Conservation (phyloP, 352 stramenopile species). For the Pythium utonaiense region DNA sequence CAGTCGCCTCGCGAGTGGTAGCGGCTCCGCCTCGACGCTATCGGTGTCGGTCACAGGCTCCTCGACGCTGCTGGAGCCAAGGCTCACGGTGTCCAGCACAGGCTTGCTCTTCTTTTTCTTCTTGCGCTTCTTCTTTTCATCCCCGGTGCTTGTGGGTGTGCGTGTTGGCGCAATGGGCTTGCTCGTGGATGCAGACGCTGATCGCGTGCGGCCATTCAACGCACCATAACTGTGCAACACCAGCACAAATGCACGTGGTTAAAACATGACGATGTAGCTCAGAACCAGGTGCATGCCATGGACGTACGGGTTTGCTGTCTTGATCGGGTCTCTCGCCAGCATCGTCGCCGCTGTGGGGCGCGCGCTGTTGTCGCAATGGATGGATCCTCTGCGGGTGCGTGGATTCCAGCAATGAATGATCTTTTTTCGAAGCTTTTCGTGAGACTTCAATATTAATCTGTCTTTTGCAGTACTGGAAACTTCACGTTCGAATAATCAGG, state of each 20-base stretch:
- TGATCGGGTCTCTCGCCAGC: conserved; percentile 32
- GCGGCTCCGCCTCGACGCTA: conserved; percentile 30
- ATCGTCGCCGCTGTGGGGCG: conserved; percentile 2
- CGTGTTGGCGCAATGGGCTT: not conserved
- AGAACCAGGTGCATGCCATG: not conserved
- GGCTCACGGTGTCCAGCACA: not conserved
- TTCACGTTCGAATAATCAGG: not conserved
- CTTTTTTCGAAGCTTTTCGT: conserved; percentile 3
- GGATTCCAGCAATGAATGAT: too few relatives aligned
- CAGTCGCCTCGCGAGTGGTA: conserved; percentile 50
- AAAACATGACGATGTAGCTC: not conserved
- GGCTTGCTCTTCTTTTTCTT: conserved; percentile 29
- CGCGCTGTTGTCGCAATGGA: too few relatives aligned
- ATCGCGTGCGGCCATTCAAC: not conserved
- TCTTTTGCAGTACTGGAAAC: conserved; percentile 9
- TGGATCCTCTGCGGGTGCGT: too few relatives aligned
- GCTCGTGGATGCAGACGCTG: not conserved
- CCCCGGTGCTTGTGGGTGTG: not conserved
- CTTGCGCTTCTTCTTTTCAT: conserved; percentile 27
- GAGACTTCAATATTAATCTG: not conserved
- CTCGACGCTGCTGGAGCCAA: conserved; percentile 4
- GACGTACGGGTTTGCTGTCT: conserved; percentile 37
- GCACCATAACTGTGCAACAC: conserved; percentile 10
- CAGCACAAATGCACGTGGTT: not conserved
- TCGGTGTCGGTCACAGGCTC: not conserved